Evolutionary conservation across 352 stramenopile species (phyloP), one percentile per base, ranked within the genome.

Genomic region (Elongisporangium anandrum): DNA sequence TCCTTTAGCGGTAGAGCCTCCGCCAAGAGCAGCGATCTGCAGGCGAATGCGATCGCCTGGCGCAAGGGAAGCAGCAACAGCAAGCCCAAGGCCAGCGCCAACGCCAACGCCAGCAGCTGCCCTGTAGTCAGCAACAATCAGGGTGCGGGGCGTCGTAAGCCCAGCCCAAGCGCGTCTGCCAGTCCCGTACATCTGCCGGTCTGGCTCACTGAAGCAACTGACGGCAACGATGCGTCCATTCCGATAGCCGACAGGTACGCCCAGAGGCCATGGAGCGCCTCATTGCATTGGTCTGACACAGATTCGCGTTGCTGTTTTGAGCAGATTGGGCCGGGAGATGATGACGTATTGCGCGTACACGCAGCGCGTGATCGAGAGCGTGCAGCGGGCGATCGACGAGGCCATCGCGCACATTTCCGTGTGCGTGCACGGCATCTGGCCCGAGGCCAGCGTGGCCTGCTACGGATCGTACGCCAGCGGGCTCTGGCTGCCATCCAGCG

Each of bases 391-490:
- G 52, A 88, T 94, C 54, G 80, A 92, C 41, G 81, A 79, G n/a
- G 84, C 81, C 47, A 82, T 92, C 48, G 76, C 68, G 50, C 80
- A 85, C 50, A 87, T 94, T 49, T 74, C 79, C 3, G 68, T 77
- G 21, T 73, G 72, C 4, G 81, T 94, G 55, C 67, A 85, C 57
- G 65, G 68, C 52, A 81, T 92, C 50, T 96, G 86, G 85, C 87
- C 87, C 24, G 77, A 88, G 16, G 83, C 85, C 16, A 79, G 63
- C 0, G 75, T 93, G 50, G 73, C 68, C 56, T 88, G 81, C 62
- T 96, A 92, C 66, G 89, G 89, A 15, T 95, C 85, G 52, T 95
- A 92, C 51, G 81, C 82, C 20, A 96, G 74, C 20, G 89, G 84
- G 0, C 72, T 97, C n/a, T 95, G 87, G 84, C 74, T 95, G 26